Conservation (phyloP, 129 eudicot species). For the Helianthus tuberosus region DNA sequence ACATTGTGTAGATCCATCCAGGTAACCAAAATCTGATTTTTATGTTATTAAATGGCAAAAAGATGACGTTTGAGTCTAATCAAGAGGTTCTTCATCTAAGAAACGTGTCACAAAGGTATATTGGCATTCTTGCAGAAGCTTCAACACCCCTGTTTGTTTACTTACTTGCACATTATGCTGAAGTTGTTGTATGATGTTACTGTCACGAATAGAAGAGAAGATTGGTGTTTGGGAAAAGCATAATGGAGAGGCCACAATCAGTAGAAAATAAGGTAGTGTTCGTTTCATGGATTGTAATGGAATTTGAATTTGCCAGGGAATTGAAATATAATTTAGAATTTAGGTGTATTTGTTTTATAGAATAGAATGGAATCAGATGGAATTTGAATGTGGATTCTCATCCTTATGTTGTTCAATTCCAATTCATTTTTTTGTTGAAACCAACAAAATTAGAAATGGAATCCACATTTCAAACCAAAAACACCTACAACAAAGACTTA, state of each 20-base stretch:
- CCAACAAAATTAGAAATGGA: too few species aligned
- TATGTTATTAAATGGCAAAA: conserved; percentile 50
- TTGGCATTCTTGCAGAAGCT: background rate
- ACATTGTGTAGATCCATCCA: background rate
- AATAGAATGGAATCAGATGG: too few species aligned
- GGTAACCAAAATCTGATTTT: conserved; percentile 16
- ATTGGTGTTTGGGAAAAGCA: conserved; percentile 62
- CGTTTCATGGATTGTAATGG: too few species aligned
- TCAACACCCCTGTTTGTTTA: conserved; percentile 18
- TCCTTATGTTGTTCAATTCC: too few species aligned
- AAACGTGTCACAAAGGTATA: conserved; percentile 58
- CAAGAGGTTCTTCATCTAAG: conserved; percentile 64
- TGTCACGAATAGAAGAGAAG: conserved; percentile 59
- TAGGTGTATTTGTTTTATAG: too few species aligned
- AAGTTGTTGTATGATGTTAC: conserved; percentile 9
- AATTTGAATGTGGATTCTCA: too few species aligned
- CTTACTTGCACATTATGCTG: background rate
- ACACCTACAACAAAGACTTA: too few species aligned
- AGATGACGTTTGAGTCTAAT: conserved; percentile 64
- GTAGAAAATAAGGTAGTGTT: too few species aligned
- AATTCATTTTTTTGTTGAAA: too few species aligned
- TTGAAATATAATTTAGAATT: too few species aligned
- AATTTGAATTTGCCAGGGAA: too few species aligned
- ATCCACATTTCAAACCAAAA: too few species aligned
- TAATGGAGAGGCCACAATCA: conserved; percentile 39